Base-by-base conservation (phyloP, 768 basidiomycete species). In the Epithele typhae region DNA sequence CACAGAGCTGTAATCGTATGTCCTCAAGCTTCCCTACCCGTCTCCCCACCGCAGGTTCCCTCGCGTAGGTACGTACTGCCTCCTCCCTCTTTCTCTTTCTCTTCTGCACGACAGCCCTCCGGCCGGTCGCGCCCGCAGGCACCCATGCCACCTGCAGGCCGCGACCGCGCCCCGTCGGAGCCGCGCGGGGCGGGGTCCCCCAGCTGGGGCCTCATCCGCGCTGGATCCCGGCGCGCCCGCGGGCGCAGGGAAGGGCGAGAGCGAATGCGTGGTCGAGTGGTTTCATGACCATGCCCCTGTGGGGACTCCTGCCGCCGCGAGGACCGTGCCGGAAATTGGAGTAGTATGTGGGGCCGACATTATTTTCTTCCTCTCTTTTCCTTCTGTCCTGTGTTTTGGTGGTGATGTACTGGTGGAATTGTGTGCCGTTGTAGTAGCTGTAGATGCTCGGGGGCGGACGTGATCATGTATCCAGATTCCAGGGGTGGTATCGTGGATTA, bases 321-420 rank as follows among this genome's bases (percentile, higher is more conserved):
- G 86, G 82, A 57, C 57, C 62, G 79, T 88, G 85, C 82, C 70
- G 78, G 82, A 73, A 66, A 58, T 59, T 68, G 75, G 84, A 68
- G 85, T 88, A 87, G 86, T 88, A 88, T 87, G 70, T 81, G 84
- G 72, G 81, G 86, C 84, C 64, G 50, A 88, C 81, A 87, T 72
- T 43, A 17, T 23, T 34, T 33, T 18, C 2, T 5, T 23, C 23
- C n/a, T 22, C 22, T 22, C 19, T 25, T 41, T 25, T n/a, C n/a
- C n/a, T n/a, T n/a, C n/a, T n/a, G n/a, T n/a, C n/a, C n/a, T n/a
- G n/a, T n/a, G n/a, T n/a, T n/a, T n/a, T n/a, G n/a, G n/a, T n/a
- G n/a, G n/a, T n/a, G n/a, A n/a, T n/a, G n/a, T n/a, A n/a, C n/a
- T n/a, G n/a, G n/a, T n/a, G n/a, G n/a, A n/a, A n/a, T n/a, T n/a